Percentiles rank a stretch among this genome's conserved stretches.
Evolutionary conservation across 169 alveolate genomes (phyloP).

Genomic region (Plasmodium knowlesi): DNA sequence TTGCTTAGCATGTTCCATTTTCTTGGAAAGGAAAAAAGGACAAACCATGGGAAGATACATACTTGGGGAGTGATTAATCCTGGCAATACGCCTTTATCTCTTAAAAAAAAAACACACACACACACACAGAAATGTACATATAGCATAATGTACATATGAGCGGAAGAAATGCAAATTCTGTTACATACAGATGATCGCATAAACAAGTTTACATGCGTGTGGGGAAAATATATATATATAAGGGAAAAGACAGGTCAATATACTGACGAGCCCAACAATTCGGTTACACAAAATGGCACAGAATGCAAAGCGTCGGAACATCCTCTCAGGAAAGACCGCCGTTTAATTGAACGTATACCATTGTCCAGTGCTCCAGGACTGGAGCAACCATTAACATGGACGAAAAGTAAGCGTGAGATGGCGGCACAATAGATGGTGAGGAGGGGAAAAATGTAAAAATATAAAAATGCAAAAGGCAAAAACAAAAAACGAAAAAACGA

Average conservation of each 20-base stretch:
- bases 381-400: background rate
- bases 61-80: background rate
- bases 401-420: background rate
- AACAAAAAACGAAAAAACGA: too few species aligned
- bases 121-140: background rate
- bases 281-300: background rate
- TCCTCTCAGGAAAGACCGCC: background rate
- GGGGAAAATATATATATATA: background rate
- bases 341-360: background rate
- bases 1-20: background rate
- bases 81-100: background rate
- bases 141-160: background rate
- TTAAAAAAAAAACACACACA: background rate
- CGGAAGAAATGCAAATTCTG: background rate
- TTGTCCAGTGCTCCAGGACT: background rate
- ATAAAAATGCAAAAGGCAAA: background rate
- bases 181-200: background rate
- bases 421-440: background rate
- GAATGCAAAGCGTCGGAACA: background rate
- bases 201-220: background rate
- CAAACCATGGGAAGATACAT: background rate
- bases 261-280: background rate
- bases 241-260: background rate
- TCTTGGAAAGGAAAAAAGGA: background rate
- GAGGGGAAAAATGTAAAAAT: background rate